A percentile compares a stretch with the other conserved stretches of the same genome.
These are phyloP conservation scores for Auricularia auricula-judae DNA, from an alignment of 768 basidiomycete genomes.

Conservation along the genomic window DNA sequence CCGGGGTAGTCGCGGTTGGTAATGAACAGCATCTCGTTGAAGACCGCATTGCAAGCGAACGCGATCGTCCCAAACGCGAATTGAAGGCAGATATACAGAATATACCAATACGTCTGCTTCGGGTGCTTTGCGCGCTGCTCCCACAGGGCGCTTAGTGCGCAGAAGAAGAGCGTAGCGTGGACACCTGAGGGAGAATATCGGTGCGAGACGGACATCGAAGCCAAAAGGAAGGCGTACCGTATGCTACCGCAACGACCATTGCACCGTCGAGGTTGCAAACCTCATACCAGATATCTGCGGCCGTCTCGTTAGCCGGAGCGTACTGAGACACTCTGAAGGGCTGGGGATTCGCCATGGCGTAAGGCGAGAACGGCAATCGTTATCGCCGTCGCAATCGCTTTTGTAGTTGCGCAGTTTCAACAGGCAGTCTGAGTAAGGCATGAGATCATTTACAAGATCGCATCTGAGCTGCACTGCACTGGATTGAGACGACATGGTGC, in stretches of 20 bases:
- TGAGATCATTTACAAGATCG: no score
- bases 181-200: background rate
- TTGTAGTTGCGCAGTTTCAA: no score
- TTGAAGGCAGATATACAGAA: conserved; percentile 7
- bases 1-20: background rate
- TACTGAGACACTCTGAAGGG: conserved; percentile 2
- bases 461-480: no score
- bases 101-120: background rate
- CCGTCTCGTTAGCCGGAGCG: conserved; percentile 2
- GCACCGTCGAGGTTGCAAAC: background rate
- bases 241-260: background rate
- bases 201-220: background rate
- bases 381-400: no score
- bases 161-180: background rate
- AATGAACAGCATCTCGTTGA: conserved; percentile 17
- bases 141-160: background rate
- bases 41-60: conserved; percentile 15
- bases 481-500: no score
- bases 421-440: no score
- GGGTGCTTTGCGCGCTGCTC: background rate
- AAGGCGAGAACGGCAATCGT: no score
- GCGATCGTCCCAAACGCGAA: conserved; percentile 18
- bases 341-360: no score
- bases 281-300: background rate
- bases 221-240: background rate